Conservation (phyloP, 805 yeast species). For the Hanseniaspora pseudoguilliermondii region DNA sequence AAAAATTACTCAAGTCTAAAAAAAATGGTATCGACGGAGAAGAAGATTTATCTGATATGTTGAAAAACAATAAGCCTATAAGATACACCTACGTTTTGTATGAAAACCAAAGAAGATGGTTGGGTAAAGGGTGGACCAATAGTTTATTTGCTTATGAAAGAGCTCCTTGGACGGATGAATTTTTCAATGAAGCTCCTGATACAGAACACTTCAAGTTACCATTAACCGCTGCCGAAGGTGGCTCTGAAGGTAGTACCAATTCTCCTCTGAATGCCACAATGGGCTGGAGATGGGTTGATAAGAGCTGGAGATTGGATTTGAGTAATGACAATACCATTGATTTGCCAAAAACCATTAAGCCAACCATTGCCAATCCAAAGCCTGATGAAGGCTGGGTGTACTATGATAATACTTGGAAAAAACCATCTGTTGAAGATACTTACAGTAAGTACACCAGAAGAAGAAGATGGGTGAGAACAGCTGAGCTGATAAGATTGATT, state of each 20-base stretch:
- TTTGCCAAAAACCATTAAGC: conserved; percentile 46
- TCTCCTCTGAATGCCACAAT: conserved; percentile 42
- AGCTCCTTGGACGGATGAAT: conserved; percentile 95
- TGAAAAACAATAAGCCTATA: conserved; percentile 34
- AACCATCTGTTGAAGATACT: conserved; percentile 76
- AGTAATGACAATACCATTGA: conserved; percentile 80
- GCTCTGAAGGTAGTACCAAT: not conserved
- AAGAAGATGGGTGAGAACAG: conserved; percentile 92
- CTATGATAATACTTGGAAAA: conserved; percentile 89
- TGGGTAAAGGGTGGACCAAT: conserved; percentile 96
- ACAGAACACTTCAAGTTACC: conserved; percentile 74
- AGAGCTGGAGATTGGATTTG: conserved; percentile 79
- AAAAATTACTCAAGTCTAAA: conserved; percentile 24
- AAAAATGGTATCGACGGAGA: conserved; percentile 18
- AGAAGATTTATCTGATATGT: conserved; percentile 17
- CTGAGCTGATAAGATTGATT: conserved; percentile 47
- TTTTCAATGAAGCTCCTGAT: conserved; percentile 68
- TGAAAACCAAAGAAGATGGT: conserved; percentile 94
- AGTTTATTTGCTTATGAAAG: conserved; percentile 84
- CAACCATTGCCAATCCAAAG: conserved; percentile 50
- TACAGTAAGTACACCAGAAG: conserved; percentile 85
- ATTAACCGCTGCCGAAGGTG: conserved; percentile 25
- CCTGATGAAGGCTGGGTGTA: conserved; percentile 77
- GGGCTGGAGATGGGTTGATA: conserved; percentile 91
- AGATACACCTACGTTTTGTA: conserved; percentile 82